phyloP scores from a whole-genome alignment of 164 flowering plant genomes.

The Euptelea pleiosperma region DNA sequence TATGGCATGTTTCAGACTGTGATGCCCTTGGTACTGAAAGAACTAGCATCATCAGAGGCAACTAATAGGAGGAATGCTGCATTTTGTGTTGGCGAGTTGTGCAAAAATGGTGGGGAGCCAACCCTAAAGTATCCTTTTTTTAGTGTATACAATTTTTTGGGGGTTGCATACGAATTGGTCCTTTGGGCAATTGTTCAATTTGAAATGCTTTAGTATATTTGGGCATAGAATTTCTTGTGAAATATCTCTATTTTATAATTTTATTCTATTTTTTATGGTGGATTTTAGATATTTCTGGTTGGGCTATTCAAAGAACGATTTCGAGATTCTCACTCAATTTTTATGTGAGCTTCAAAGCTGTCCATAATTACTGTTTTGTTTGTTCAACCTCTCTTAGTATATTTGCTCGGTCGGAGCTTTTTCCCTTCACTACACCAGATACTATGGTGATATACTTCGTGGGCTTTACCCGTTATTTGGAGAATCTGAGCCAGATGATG shows the following conservation, averaged over 20 bases:
- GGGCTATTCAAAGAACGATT: not conserved
- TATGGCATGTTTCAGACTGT: slow-evolving; percentile 51
- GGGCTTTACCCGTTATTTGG: slow-evolving; percentile 87
- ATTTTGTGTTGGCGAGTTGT: slow-evolving; percentile 92
- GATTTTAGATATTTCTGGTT: not conserved
- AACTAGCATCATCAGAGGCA: slow-evolving; percentile 74
- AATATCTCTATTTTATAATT: too few species aligned
- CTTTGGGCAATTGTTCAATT: not conserved
- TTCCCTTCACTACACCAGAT: slow-evolving; percentile 49
- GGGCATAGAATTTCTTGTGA: too few species aligned
- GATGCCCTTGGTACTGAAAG: slow-evolving; percentile 88
- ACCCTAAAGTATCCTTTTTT: slow-evolving; percentile 65
- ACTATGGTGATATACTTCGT: slow-evolving; percentile 65
- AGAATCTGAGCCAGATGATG: slow-evolving; percentile 88
- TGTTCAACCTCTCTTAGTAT: not conserved
- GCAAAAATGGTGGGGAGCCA: slow-evolving; percentile 84
- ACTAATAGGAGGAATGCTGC: slow-evolving; percentile 98
- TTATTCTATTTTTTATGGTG: too few species aligned
- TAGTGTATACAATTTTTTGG: too few species aligned
- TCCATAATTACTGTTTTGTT: not conserved
- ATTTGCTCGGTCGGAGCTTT: slow-evolving; percentile 8
- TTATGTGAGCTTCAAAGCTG: not conserved
- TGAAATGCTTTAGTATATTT: too few species aligned
- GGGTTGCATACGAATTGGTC: too few species aligned
- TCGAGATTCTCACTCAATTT: not conserved